Evolutionary conservation across 768 basidiomycete species (phyloP), one percentile per base, ranked within the genome.

Genomic region (Auricularia auricula-judae): DNA sequence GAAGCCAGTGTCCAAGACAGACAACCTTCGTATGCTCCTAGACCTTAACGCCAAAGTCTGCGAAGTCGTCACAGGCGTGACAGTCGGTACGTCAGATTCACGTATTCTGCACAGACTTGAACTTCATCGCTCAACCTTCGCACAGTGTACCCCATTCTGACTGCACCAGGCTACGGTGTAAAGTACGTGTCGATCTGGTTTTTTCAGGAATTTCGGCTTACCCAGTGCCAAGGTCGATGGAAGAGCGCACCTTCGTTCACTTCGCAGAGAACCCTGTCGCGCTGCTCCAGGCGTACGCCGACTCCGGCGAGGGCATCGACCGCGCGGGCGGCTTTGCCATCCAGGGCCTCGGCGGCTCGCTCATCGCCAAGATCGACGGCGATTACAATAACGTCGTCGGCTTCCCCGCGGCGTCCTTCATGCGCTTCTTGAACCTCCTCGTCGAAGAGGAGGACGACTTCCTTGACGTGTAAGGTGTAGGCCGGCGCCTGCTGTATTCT

Each of bases 281-380:
- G 14, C 65, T 90, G 23, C 73, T 94, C 8, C 70, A 87, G 66
- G 89, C 92, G 8, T 98, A 98, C 68, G 91, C 85, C 21, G 86
- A 92, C 42, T 88, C 82, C 63, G 89, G 86, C 4, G 94, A 97
- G 76, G 94, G 94, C 0, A 72, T 86, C 51, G 89, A 93, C 70
- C 82, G 93, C 21, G 95, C 96, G 0, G 96, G 96, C 3, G 96
- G 96, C 0, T 98, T 98, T 72, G 93, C 93, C 1, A 85, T 93
- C 47, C 96, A 98, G 80, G 92, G 93, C 1, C 77, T 88, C 2
- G 96, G 96, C 0, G 88, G 88, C 3, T 65, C 93, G 56, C 78
- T 98, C 47, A 76, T 98, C 63, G 82, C 90, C 62, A 90, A 91
- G 70, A 82, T 97, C 29, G 90, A 96, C 61, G 94, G 93, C 0